Base-by-base conservation (phyloP, 2,329 filamentous ascomycete species). In the Calycina marina region DNA sequence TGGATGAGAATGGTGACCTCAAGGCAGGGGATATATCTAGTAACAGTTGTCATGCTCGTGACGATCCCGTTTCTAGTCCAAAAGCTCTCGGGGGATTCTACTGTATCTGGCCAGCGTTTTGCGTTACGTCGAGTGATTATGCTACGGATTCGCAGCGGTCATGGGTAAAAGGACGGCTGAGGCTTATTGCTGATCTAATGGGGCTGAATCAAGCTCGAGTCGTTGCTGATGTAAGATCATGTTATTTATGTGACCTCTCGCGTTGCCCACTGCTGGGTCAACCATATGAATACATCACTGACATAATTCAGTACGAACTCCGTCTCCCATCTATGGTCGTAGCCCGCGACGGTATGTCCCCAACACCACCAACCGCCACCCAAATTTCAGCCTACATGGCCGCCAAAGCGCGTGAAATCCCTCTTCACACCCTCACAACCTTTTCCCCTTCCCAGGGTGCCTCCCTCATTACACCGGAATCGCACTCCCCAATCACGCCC, bases 291-390 rank as follows among this genome's bases (percentile, higher is more conserved):
- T n/a, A 22, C 8, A 8, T n/a, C 8, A 25, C n/a, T 14, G 12
- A 31, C 13, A 18, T 18, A 16, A 11, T 4, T 12, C 30, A 72
- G 69, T 58, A 72, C 32, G 61, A 69, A 46, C 51, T 74, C 32
- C 67, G 71, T 14, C 58, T 73, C 12, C 71, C 72, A 2, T 73
- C 68, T 1, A 74, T 75, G 70, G 58, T 73, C 39, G 72, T 76
- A 30, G 42, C 43, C 6, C 42, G 49, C 22, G 49, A 52, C 18
- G 41, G 37, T 17, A 46, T 49, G 38, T 42, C 42, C 17, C 36
- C 39, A 15, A 28, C 36, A 15, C 28, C 43, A 2, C 37, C 34
- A 35, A 6, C 14, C 37, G 4, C 32, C 36, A 36, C 36, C 35
- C n/a, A n/a, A n/a, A n/a, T n/a, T n/a, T n/a, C n/a, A n/a, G n/a